Base-by-base conservation (phyloP, 192 early-diverging fungal genomes). In the Linnemannia elongata region DNA sequence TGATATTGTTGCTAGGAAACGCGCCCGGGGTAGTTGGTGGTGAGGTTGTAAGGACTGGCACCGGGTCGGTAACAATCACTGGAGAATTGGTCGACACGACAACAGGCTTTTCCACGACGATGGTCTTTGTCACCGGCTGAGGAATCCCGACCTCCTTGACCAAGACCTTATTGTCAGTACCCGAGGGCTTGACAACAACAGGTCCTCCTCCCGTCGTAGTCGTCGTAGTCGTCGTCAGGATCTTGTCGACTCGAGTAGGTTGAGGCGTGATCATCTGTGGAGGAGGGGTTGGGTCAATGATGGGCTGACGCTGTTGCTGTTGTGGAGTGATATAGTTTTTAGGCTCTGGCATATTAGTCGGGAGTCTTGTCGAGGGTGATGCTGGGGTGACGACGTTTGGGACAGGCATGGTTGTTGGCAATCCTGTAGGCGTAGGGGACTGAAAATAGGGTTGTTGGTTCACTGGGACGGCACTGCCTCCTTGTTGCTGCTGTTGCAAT, bases 301-400 rank as follows among this genome's bases (percentile, higher is more conserved):
- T 75, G 17, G 76, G 38, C 22, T 35, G 77, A 6, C 35, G 17
- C 24, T 79, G 74, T 3, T 66, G 60, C 27, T 66, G 60, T 13
- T 66, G 60, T 33, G 60, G 60, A 20, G 79, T 47, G 27, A 78
- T 78, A 41, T 87, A 87, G 1, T 74, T 47, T n/a, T 81, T 80
- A 4, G 72, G 85, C 3, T 87, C 85, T n/a, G 85, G 85, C 85
- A 87, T 87, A 17, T 27, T 74, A 1, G 63, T 81, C 4, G 85
- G 85, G 5, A 87, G 47, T 30, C 54, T 73, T 27, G 74, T 66
- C 1, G 69, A 52, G 30, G 35, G 33, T 52, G 44, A 10, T 4
- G 41, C 36, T 20, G 74, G 24, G 47, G 57, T 75, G 3, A 36
- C 36, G 33, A 42, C 22, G 38, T 38, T 70, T 33, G 78, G 79